phyloP scores from a whole-genome alignment of 192 early-diverging fungal species.

The Coemansia sp. region DNA sequence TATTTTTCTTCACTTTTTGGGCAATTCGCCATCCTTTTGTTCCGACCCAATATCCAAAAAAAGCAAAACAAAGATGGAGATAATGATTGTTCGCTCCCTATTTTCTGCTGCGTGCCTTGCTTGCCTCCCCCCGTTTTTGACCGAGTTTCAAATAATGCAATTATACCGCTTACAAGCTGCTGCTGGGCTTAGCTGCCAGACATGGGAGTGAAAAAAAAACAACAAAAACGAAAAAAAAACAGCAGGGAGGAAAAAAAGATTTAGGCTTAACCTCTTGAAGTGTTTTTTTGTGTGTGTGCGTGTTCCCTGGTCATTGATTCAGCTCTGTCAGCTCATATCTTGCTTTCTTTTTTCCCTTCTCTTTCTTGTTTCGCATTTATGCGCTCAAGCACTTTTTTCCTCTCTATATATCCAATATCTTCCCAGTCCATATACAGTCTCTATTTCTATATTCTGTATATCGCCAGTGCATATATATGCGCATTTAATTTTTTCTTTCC shows the following conservation, averaged over 20 bases:
- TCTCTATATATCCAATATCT: background rate
- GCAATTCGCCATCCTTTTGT: background rate
- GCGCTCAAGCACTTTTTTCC: background rate
- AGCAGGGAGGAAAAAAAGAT: background rate
- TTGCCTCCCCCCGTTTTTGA: background rate
- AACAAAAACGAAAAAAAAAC: background rate
- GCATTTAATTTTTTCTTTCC: background rate
- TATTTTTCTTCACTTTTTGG: no score
- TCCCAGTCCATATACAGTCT: background rate
- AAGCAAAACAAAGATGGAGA: background rate
- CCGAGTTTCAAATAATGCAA: background rate
- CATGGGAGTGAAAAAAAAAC: background rate
- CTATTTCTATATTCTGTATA: background rate
- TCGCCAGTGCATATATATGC: conserved; percentile 12
- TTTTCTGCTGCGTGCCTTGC: background rate
- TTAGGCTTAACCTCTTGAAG: background rate
- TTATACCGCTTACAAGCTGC: background rate
- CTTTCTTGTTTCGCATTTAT: background rate
- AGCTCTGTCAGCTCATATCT: background rate
- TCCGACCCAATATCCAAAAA: background rate
- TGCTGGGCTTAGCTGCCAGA: background rate
- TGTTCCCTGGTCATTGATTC: background rate
- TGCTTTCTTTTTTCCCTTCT: background rate
- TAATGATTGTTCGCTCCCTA: background rate
- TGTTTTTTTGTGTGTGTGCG: background rate